Evolutionary conservation across 2,329 filamentous ascomycete genomes (phyloP).

Genomic region (Aspergillus pseudotamarii): DNA sequence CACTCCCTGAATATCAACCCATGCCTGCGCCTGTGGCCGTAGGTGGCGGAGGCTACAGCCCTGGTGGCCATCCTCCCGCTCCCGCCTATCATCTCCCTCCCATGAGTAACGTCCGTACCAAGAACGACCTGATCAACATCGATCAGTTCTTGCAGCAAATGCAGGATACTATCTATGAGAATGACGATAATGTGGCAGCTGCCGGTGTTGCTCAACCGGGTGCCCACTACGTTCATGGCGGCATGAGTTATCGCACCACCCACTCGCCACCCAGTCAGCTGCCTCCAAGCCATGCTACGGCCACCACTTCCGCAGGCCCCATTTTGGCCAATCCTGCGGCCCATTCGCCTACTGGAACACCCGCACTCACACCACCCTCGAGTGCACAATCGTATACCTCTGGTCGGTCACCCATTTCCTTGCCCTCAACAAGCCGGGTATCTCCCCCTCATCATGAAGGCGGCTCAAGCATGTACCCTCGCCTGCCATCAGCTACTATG

Average conservation of each 20-base stretch:
- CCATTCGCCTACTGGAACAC: conserved; percentile 57
- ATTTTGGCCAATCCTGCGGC: conserved; percentile 43
- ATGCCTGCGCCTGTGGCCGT: conserved; percentile 59
- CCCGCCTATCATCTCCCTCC: conserved; percentile 84
- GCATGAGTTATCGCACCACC: conserved; percentile 57
- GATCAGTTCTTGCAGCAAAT: conserved; percentile 95
- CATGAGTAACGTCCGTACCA: conserved; percentile 85
- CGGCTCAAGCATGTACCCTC: conserved; percentile 63
- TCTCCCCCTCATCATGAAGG: conserved; percentile 51
- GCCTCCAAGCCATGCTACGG: conserved; percentile 44
- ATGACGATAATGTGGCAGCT: conserved; percentile 76
- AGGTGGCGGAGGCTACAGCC: conserved; percentile 56
- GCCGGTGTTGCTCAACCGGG: conserved; percentile 77
- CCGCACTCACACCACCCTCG: conserved; percentile 64
- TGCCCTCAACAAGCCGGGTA: conserved; percentile 54
- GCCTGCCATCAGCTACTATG: conserved; percentile 61
- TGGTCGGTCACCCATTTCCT: conserved; percentile 61
- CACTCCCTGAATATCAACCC: conserved; percentile 56
- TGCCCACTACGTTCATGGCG: conserved; percentile 63
- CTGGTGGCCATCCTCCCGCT: conserved; percentile 65
- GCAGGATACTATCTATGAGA: conserved; percentile 95
- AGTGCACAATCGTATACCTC: conserved; percentile 66
- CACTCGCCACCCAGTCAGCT: conserved; percentile 56
- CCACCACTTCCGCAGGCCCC: conserved; percentile 40
- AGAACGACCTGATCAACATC: conserved; percentile 90